Evolutionary conservation across 805 yeast genomes (phyloP), one percentile per base, ranked within the genome.

Genomic region (Candida sithepensis): DNA sequence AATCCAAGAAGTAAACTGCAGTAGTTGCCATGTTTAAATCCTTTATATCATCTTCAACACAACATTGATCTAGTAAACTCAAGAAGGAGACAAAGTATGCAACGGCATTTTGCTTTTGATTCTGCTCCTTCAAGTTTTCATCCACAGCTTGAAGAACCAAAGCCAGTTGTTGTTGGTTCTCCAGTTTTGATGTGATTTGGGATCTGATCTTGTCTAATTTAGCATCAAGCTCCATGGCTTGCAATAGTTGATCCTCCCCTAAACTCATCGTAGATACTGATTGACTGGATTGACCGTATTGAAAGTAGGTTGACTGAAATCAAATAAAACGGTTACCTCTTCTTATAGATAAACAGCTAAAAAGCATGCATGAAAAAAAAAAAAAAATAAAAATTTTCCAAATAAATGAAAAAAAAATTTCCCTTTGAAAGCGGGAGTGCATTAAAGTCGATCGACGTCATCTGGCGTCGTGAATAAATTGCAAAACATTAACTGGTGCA

Each of bases 101-200:
- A 23, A 88, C 84, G 23, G 96, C 83, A 14, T 86, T 73, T 49
- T 71, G 74, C 41, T 75, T 74, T 43, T 79, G 79, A 39, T 75
- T 73, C 56, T 84, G 87, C 53, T 82, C 89, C 39, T 76, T 73
- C 39, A 94, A 76, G 56, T 88, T 88, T 57, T 88, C 96, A 64
- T 94, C 99, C 42, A 94, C 91, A 3, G 97, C 96, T 20, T 85
- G 77, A 42, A 94, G 74, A 47, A 92, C 83, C 23, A 88, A 69
- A 8, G 97, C 96, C 53, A 88, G 73, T 61, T 85, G 89, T 60
- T 85, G 86, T 69, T 90, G 97, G 65, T 90, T 88, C 21, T 85
- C 89, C 43, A 91, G 70, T 63, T 88, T 89, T n/a, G 96, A 88
- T 52, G 69, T 75, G 57, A 77, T 69, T 60, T 90, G 97, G 4